Evolutionary conservation across 805 yeast species (phyloP), one percentile per base, ranked within the genome.

Genomic region (Sporopachydermia quercuum): DNA sequence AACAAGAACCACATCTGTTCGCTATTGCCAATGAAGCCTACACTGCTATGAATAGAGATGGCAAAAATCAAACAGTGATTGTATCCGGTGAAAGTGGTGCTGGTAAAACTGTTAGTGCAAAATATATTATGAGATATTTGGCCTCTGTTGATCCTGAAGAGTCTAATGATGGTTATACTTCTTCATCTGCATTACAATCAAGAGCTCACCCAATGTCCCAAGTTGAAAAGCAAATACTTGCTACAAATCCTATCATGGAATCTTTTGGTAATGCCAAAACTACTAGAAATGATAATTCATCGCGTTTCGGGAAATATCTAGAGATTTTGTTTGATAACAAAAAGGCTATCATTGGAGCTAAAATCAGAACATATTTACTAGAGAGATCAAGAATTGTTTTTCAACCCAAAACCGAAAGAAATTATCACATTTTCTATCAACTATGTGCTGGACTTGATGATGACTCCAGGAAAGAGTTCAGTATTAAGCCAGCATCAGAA

Each of bases 71-170:
- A 62, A 89, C 98, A 1, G 87, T 89, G 46, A 96, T 89, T 14
- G 97, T 89, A 14, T 76, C 87, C 50, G 98, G 98, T 62, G 98
- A 89, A 62, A 83, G 95, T 4, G 98, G 98, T 60, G 97, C 98
- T 18, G 98, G 98, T 59, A 91, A 89, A 54, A 91, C 97, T 3
- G 97, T 89, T 35, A 78, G 91, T 46, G 98, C 98, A 34, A 89
- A 89, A 57, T 89, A 83, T 59, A 89, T 89, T 47, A 89, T 89
- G 97, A 76, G 97, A 58, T 89, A 87, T 60, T 87, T 89, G 58
- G 97, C 97, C 3, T 78, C 94, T 14, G 96, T 89, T 13, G 96
- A 89, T n/a, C 30, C 30, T 23, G 30, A 23, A 23, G 44, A 8
- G n/a, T 23, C n/a, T 23, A n/a, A 8, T 23, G 30, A n/a, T 23